Evolutionary conservation across 2,329 filamentous ascomycete genomes (phyloP), one percentile per base, ranked within the genome.

Genomic region (Stagonosporopsis cucurbitacearum): DNA sequence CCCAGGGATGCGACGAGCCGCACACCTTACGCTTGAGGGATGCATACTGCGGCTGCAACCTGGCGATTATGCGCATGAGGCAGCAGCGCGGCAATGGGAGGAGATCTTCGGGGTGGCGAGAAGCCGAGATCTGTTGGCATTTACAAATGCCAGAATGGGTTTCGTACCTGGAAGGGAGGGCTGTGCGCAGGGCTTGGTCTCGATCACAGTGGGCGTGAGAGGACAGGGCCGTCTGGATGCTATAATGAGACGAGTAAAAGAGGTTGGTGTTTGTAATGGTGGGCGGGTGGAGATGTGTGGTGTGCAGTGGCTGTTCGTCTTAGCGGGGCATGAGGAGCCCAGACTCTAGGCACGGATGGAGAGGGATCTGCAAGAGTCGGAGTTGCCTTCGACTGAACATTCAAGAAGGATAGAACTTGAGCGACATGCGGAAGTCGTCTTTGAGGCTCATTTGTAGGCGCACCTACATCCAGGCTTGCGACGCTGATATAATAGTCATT

Each of bases 61-160:
- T 8, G 77, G 72, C 6, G 74, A 79, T 41, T 47, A 52, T 1
- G 73, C 73, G 50, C 72, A 73, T 19, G 68, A 75, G 50, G 74
- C 57, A 6, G 78, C 76, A 5, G 66, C 72, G 13, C 62, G 69
- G 35, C 70, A 78, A 54, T 80, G 79, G 78, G 72, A 77, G 54
- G 63, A 73, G 6, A 62, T 73, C 0, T 80, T 81, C 59, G 71
- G 71, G 1, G 66, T 80, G 0, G 69, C 54, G 4, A 76, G 78
- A 66, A 79, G 76, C 19, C 73, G 74, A 20, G 77, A 76, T 50
- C 63, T 75, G 28, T 59, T 81, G 13, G 79, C 73, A 0, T 69
- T 71, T 28, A 72, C 67, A 7, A 73, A 74, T 42, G 67, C 71
- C 5, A 63, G 68, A 26, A 43, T 80, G 43, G 68, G 63, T 0